Evolutionary conservation across 768 basidiomycete species (phyloP).

Genomic region (Russula vinacea): DNA sequence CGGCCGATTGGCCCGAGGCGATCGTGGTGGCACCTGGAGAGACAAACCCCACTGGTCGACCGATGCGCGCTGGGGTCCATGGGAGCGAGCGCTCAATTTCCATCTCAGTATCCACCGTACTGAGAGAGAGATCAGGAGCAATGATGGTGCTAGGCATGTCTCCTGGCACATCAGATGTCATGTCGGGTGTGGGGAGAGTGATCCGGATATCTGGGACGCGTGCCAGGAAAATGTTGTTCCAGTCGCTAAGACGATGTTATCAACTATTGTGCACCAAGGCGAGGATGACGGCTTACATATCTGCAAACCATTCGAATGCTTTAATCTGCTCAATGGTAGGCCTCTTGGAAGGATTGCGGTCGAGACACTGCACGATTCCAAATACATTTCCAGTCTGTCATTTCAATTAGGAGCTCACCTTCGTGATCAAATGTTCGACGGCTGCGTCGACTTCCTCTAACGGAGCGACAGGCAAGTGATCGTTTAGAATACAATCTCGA

Average conservation of each 20-base stretch:
- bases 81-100: slow-evolving; percentile 16
- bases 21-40: slow-evolving; percentile 23
- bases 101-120: slow-evolving; percentile 17
- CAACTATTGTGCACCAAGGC: not conserved
- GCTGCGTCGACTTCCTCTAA: slow-evolving; percentile 9
- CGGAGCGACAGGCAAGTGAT: not conserved
- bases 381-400: not conserved
- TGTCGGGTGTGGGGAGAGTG: slow-evolving; percentile 23
- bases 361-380: slow-evolving; percentile 24
- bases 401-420: slow-evolving; percentile 9
- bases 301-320: slow-evolving; percentile 20
- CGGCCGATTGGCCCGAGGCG: slow-evolving; percentile 23
- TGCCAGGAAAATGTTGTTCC: slow-evolving; percentile 15
- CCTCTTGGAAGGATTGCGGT: slow-evolving; percentile 27
- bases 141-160: slow-evolving; percentile 26
- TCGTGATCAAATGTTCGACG: slow-evolving; percentile 19
- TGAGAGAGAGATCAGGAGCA: slow-evolving; percentile 18
- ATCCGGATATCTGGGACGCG: slow-evolving; percentile 24
- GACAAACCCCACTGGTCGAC: not conserved
- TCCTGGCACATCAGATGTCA: slow-evolving; percentile 18
- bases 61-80: slow-evolving; percentile 19
- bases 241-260: slow-evolving; percentile 18
- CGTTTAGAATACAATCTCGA: slow-evolving; percentile 14
- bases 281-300: slow-evolving; percentile 19
- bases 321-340: slow-evolving; percentile 17